These are phyloP conservation scores for Aspergillus carbonarius DNA, from an alignment of 2,329 filamentous ascomycete species.

Conservation along the genomic window DNA sequence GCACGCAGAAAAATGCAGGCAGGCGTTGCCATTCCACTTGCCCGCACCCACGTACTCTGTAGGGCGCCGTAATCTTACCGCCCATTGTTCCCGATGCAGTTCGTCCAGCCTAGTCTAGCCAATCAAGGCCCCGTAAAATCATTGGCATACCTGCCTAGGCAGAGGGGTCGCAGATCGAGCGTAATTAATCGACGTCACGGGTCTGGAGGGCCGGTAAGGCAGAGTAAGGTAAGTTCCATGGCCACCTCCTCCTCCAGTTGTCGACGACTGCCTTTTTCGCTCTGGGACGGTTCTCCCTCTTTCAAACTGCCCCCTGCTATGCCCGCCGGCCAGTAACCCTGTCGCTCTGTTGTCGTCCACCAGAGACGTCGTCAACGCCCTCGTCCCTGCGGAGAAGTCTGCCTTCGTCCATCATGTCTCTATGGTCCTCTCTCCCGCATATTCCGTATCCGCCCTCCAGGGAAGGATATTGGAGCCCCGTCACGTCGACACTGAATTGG, in stretches of 20 bases:
- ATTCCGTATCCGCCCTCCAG: conserved; percentile 49
- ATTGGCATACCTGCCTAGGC: neutral
- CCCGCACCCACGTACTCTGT: neutral
- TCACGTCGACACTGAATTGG: conserved; percentile 74
- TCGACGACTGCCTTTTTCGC: neutral
- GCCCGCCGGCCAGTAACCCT: neutral
- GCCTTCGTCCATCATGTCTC: conserved; percentile 25
- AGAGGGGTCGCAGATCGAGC: neutral
- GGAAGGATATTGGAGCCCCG: conserved; percentile 65
- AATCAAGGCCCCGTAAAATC: neutral
- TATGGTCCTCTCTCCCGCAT: conserved; percentile 30
- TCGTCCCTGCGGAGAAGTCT: conserved; percentile 10
- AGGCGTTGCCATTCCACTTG: neutral
- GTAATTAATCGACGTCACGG: conserved; percentile 8
- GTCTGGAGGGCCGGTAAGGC: neutral
- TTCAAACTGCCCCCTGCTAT: neutral
- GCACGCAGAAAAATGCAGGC: neutral
- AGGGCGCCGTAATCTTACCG: neutral
- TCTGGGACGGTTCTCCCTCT: neutral
- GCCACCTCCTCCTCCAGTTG: neutral
- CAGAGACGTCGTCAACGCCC: neutral
- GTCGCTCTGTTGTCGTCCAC: neutral
- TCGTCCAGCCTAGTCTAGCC: neutral
- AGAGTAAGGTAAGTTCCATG: neutral
- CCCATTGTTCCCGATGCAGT: neutral